Percentiles rank a stretch among this genome's conserved stretches.
phyloP scores from a whole-genome alignment of 495 filamentous ascomycete species.

The Podospora didyma region DNA sequence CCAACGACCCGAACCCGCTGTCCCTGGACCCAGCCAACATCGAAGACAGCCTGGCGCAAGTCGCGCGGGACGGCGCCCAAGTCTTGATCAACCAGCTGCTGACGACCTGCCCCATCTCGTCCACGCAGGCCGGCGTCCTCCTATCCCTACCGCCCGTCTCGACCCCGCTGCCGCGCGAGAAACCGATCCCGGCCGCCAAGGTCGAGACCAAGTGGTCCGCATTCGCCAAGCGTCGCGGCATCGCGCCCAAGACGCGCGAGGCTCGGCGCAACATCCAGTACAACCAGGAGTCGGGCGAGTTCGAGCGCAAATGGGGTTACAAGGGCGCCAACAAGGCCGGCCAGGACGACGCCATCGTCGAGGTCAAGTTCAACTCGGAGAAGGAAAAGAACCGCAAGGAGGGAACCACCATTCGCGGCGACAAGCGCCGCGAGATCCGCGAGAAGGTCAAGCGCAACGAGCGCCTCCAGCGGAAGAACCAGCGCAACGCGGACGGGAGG shows the following conservation, averaged over 20 bases:
- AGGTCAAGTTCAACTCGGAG: constrained; percentile 79
- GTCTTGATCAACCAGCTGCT: constrained; percentile 77
- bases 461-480: constrained; percentile 63
- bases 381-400: constrained; percentile 63
- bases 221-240: constrained; percentile 94
- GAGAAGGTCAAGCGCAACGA: constrained; percentile 66
- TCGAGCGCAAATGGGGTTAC: constrained; percentile 92
- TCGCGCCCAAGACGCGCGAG: constrained; percentile 69
- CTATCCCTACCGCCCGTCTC: constrained; percentile 66
- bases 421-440: constrained; percentile 59
- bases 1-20: constrained; percentile 78
- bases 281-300: constrained; percentile 80
- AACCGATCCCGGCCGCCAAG: constrained; percentile 77
- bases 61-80: constrained; percentile 83
- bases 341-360: constrained; percentile 69
- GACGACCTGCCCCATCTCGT: constrained; percentile 70
- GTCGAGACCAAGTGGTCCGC: constrained; percentile 86
- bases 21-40: constrained; percentile 38
- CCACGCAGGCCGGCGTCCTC: constrained; percentile 63
- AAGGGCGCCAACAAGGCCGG: constrained; percentile 77
- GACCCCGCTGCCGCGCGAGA: constrained; percentile 78
- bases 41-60: constrained; percentile 57
- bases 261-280: constrained; percentile 67
- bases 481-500: constrained; percentile 45
- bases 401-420: constrained; percentile 53